A percentile compares a stretch with the other conserved stretches of the same genome.
phyloP scores from a whole-genome alignment of 257 asterid genomes.

The Solanum pimpinellifolium region DNA sequence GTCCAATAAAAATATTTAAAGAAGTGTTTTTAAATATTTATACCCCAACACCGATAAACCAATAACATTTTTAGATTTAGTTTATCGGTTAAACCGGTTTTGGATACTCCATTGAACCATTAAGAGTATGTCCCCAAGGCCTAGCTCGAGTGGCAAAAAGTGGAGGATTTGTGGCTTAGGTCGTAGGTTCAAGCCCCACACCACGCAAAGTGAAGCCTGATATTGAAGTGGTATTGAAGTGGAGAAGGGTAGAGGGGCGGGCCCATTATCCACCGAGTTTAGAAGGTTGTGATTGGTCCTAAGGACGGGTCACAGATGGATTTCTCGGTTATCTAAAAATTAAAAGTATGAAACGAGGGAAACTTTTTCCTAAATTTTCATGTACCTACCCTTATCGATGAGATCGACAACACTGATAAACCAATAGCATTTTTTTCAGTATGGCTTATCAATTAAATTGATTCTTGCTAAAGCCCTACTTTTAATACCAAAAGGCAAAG shows the following conservation, averaged over 20 bases:
- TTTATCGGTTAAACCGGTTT: not conserved
- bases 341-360: not conserved
- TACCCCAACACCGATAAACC: not conserved
- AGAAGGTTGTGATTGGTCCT: not conserved
- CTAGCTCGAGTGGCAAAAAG: not conserved
- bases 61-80: not conserved
- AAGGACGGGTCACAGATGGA: not conserved
- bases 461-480: not conserved
- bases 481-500: not conserved
- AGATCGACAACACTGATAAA: not conserved
- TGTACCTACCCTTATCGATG: not conserved
- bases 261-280: not conserved
- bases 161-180: not conserved
- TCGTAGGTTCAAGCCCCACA: not conserved
- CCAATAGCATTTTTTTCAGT: not conserved
- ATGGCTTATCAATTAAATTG: not conserved
- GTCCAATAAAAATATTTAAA: not conserved
- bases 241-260: not conserved
- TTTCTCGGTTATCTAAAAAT: not conserved
- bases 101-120: not conserved
- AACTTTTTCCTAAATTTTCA: not conserved
- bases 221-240: not conserved
- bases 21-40: too few relatives aligned
- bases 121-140: not conserved
- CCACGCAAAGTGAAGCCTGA: not conserved